Percentiles rank a stretch among this genome's conserved stretches.
Evolutionary conservation across 2,329 filamentous ascomycete genomes (phyloP).

Genomic region (Aspergillus sp.): DNA sequence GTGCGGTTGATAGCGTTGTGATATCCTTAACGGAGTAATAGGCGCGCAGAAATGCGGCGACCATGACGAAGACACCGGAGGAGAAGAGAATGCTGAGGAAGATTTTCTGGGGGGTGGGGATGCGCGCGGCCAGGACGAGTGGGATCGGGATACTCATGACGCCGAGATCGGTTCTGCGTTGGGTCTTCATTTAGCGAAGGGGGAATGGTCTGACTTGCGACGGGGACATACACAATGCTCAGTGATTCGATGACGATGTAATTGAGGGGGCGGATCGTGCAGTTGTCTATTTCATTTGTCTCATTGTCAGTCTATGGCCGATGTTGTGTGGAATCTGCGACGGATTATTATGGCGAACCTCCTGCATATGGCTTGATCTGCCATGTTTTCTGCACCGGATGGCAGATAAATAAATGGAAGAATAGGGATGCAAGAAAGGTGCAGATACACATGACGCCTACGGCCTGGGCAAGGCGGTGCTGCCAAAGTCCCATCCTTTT

Average conservation of each 20-base stretch:
- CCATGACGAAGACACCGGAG: constrained; percentile 22
- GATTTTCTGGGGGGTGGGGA: constrained; percentile 16
- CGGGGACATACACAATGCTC: constrained; percentile 14
- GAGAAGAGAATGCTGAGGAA: constrained; percentile 16
- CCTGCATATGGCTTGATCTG: constrained; percentile 21
- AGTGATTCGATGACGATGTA: constrained; percentile 19
- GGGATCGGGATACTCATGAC: constrained; percentile 20
- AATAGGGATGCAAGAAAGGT: constrained; percentile 15
- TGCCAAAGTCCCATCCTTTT: constrained; percentile 18
- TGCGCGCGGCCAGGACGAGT: constrained; percentile 15
- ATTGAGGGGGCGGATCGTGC: constrained; percentile 15
- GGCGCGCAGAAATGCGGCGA: constrained; percentile 18
- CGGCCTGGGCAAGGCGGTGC: constrained; percentile 12
- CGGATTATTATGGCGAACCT: constrained; percentile 1
- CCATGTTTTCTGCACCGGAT: constrained; percentile 14
- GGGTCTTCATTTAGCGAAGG: not conserved
- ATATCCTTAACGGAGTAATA: constrained; percentile 23
- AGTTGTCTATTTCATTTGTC: constrained; percentile 10
- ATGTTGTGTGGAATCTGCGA: too few relatives aligned
- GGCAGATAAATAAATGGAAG: constrained; percentile 16
- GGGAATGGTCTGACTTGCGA: not conserved
- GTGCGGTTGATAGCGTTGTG: constrained; percentile 10
- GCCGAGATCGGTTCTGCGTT: constrained; percentile 17
- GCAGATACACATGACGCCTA: constrained; percentile 1
- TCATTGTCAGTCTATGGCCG: not conserved